Percentiles rank a stretch among this genome's conserved stretches.
These are phyloP conservation scores for Pestalotiopsis sp. DNA, from an alignment of 2,329 filamentous ascomycete species.

Conservation along the genomic window DNA sequence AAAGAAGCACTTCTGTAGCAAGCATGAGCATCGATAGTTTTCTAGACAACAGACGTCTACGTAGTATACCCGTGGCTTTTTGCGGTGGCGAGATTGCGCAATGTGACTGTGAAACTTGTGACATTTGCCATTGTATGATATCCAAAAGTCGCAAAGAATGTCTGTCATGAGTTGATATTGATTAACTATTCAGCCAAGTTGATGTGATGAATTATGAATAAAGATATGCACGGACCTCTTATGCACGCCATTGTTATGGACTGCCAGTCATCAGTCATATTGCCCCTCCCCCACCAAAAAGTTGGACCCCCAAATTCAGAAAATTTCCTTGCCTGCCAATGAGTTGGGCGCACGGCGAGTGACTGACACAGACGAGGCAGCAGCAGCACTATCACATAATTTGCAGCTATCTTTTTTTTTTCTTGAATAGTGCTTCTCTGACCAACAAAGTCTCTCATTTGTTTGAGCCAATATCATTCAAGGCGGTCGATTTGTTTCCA, in stretches of 20 bases:
- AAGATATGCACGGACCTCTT: neutral
- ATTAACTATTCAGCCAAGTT: neutral
- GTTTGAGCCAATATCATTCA: no score
- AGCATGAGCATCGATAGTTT: neutral
- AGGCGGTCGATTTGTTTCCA: no score
- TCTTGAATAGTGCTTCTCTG: no score
- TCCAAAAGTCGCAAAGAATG: no score
- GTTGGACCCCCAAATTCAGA: neutral
- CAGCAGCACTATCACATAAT: neutral
- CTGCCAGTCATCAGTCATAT: neutral
- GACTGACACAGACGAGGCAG: neutral
- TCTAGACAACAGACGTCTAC: neutral
- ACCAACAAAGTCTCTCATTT: no score
- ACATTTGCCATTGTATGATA: no score
- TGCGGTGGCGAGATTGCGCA: neutral
- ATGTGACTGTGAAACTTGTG: no score
- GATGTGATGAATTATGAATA: neutral
- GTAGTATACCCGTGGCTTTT: neutral
- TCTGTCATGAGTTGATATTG: no score
- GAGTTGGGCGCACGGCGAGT: neutral
- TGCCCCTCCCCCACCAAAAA: slow-evolving; percentile 15
- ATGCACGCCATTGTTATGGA: neutral
- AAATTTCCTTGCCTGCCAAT: slow-evolving; percentile 1
- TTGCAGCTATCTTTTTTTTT: neutral
- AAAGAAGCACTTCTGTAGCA: neutral